These are phyloP conservation scores for Gymnopilus dilepis DNA, from an alignment of 768 basidiomycete genomes.

Conservation along the genomic window DNA sequence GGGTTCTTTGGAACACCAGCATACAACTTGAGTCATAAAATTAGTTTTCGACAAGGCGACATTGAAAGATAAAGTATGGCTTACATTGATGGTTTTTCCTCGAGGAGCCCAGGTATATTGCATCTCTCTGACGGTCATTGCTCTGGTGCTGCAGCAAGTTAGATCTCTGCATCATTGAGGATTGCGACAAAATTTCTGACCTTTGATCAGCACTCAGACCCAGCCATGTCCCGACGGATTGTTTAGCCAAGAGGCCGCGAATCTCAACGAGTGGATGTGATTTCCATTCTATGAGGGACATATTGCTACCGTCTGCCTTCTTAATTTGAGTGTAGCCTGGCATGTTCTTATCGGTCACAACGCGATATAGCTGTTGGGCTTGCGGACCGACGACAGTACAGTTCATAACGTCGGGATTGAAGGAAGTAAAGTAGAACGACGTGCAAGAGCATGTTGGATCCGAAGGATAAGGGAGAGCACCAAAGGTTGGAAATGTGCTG, in stretches of 20 bases:
- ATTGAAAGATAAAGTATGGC: constrained; percentile 24
- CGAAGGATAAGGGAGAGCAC: constrained; percentile 63
- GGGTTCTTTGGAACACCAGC: constrained; percentile 39
- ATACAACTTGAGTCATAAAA: constrained; percentile 47
- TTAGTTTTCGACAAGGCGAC: not conserved
- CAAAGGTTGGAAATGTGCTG: constrained; percentile 59
- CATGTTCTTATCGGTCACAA: constrained; percentile 54
- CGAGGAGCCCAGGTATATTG: constrained; percentile 62
- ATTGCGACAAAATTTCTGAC: constrained; percentile 26
- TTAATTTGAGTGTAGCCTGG: constrained; percentile 61
- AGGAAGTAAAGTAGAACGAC: constrained; percentile 53
- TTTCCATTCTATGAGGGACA: constrained; percentile 67
- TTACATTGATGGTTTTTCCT: constrained; percentile 57
- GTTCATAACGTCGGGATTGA: constrained; percentile 59
- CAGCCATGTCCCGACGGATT: constrained; percentile 58
- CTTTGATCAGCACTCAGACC: constrained; percentile 52
- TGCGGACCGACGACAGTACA: constrained; percentile 57
- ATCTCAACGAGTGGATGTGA: constrained; percentile 55
- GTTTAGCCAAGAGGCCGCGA: constrained; percentile 53
- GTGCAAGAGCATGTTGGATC: constrained; percentile 36
- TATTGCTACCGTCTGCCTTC: constrained; percentile 47
- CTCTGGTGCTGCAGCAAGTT: constrained; percentile 42
- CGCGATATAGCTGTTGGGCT: constrained; percentile 49
- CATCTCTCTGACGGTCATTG: constrained; percentile 55
- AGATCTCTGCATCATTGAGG: constrained; percentile 3